Evolutionary conservation across 495 filamentous ascomycete genomes (phyloP).

Genomic region (Penicillium psychrofluorescens): DNA sequence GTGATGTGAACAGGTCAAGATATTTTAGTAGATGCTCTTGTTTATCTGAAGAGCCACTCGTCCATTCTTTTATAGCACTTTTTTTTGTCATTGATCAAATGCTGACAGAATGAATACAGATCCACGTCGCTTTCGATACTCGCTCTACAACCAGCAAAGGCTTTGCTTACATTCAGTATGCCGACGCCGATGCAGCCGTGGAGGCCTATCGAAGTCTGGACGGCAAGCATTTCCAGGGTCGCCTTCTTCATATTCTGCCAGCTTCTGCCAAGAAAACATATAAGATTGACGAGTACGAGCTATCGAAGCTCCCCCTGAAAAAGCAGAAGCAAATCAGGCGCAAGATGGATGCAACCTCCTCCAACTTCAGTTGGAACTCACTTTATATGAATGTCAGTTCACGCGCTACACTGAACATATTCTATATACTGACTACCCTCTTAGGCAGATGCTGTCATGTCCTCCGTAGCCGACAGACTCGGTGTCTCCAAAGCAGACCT

Average conservation of each 20-base stretch:
- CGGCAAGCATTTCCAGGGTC: slow-evolving; percentile 80
- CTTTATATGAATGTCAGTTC: slow-evolving; percentile 85
- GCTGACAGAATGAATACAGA: slow-evolving; percentile 48
- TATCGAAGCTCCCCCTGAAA: slow-evolving; percentile 86
- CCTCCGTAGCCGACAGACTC: slow-evolving; percentile 77
- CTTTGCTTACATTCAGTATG: slow-evolving; percentile 79
- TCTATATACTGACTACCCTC: slow-evolving; percentile 16
- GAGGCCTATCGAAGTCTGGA: slow-evolving; percentile 70
- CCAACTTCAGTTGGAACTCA: slow-evolving; percentile 91
- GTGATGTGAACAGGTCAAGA: slow-evolving; percentile 58
- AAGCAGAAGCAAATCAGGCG: slow-evolving; percentile 86
- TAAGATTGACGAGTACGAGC: slow-evolving; percentile 75
- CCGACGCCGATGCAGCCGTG: slow-evolving; percentile 60
- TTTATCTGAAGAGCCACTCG: slow-evolving; percentile 43
- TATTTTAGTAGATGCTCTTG: slow-evolving; percentile 76
- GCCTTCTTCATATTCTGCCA: slow-evolving; percentile 82
- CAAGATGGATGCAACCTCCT: slow-evolving; percentile 66
- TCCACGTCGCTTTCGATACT: slow-evolving; percentile 70
- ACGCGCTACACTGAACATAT: not conserved
- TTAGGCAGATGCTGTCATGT: slow-evolving; percentile 81
- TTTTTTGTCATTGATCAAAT: slow-evolving; percentile 12
- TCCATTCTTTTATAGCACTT: slow-evolving; percentile 30
- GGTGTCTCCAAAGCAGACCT: slow-evolving; percentile 85
- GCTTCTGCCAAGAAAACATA: slow-evolving; percentile 71
- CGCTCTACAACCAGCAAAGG: slow-evolving; percentile 66